Conservation (phyloP, 345 rosid species). For the Eucalyptus camaldulensis region DNA sequence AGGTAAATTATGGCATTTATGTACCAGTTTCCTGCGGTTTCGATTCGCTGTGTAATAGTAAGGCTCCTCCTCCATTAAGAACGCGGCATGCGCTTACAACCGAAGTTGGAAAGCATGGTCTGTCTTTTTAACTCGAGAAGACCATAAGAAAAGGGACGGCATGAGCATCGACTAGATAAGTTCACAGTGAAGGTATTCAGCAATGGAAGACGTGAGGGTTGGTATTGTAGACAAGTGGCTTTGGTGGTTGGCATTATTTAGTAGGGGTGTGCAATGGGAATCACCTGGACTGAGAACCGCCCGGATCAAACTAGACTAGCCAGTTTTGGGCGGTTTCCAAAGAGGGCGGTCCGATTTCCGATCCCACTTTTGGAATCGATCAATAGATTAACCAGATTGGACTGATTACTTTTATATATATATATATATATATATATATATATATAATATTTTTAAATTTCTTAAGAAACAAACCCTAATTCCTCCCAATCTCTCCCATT, state of each 20-base stretch:
- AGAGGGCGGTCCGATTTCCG: fast-evolving
- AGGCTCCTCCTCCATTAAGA: not conserved
- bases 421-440: too few relatives aligned
- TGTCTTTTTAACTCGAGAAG: not conserved
- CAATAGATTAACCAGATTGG: fast-evolving
- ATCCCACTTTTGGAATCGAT: too few relatives aligned
- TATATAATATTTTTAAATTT: too few relatives aligned
- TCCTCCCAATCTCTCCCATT: too few relatives aligned
- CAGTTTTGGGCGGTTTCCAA: too few relatives aligned
- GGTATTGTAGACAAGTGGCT: not conserved
- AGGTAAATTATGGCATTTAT: not conserved
- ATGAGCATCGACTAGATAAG: not conserved
- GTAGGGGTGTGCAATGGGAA: fast-evolving
- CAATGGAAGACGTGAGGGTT: not conserved
- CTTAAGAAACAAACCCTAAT: too few relatives aligned
- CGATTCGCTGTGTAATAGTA: not conserved
- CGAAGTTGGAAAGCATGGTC: not conserved
- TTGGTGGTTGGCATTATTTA: not conserved
- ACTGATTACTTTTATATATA: fast-evolving
- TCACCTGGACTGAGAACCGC: fast-evolving
- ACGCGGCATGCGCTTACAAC: not conserved
- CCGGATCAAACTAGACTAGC: too few relatives aligned
- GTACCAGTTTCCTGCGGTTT: not conserved
- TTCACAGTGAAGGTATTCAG: not conserved
- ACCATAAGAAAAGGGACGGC: not conserved